Percentiles rank a stretch among this genome's conserved stretches.
phyloP scores from a whole-genome alignment of 192 early-diverging fungal genomes.

The Mortierella hygrophila region DNA sequence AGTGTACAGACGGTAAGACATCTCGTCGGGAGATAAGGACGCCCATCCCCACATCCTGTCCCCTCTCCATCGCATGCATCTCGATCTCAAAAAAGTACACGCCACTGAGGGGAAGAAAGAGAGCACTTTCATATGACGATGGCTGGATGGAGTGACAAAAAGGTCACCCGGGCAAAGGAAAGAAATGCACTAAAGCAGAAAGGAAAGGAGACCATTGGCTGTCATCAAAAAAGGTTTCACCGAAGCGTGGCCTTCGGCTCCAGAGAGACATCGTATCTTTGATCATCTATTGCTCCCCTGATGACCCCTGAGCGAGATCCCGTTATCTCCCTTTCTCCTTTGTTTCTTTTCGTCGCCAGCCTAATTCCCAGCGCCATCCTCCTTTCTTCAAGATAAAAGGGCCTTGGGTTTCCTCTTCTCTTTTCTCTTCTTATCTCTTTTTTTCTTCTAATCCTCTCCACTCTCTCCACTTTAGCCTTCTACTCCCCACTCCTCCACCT shows the following conservation, averaged over 20 bases:
- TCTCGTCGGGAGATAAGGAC: background rate
- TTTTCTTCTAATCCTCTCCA: background rate
- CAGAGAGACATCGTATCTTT: background rate
- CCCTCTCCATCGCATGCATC: background rate
- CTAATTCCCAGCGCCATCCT: background rate
- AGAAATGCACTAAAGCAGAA: background rate
- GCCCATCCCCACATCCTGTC: background rate
- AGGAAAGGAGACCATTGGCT: background rate
- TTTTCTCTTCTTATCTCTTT: background rate
- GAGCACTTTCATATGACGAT: background rate
- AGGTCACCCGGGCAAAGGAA: background rate
- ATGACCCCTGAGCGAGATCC: background rate
- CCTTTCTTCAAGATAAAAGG: background rate
- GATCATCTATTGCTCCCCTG: background rate
- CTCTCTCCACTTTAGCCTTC: background rate
- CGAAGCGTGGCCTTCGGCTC: background rate
- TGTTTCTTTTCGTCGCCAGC: background rate
- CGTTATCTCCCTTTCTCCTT: background rate
- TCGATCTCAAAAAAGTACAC: background rate
- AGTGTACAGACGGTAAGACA: background rate
- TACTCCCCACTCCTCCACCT: background rate
- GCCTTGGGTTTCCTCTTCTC: background rate
- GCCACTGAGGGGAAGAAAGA: background rate
- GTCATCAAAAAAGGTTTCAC: background rate
- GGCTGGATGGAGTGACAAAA: background rate